Conservation (phyloP, 2,329 filamentous ascomycete genomes). For the Ceratocystis alfenasii region DNA sequence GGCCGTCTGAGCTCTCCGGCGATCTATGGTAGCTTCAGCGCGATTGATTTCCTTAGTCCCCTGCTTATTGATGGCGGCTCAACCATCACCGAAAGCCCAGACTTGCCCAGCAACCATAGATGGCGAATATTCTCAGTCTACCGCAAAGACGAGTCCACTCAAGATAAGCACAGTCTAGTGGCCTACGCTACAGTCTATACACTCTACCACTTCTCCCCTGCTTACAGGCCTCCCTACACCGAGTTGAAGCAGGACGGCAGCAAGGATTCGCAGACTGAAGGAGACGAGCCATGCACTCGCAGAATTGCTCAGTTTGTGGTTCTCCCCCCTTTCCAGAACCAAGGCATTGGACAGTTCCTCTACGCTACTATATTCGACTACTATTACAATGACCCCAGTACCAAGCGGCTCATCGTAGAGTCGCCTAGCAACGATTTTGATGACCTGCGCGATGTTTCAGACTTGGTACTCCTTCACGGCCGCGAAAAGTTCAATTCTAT, state of each 20-base stretch:
- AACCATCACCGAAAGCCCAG: slow-evolving; percentile 43
- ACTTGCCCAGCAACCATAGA: slow-evolving; percentile 55
- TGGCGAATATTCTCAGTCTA: slow-evolving; percentile 64
- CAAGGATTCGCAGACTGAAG: slow-evolving; percentile 22
- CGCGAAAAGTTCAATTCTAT: slow-evolving; percentile 47
- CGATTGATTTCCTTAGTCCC: slow-evolving; percentile 71
- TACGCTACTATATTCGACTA: slow-evolving; percentile 68
- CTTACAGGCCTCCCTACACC: slow-evolving; percentile 30
- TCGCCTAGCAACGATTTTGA: slow-evolving; percentile 85
- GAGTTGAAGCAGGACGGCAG: background rate
- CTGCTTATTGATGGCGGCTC: slow-evolving; percentile 92
- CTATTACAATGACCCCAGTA: slow-evolving; percentile 54
- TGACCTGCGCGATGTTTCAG: slow-evolving; percentile 62
- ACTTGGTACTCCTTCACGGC: slow-evolving; percentile 52
- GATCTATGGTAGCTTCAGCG: slow-evolving; percentile 60
- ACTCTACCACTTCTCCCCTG: slow-evolving; percentile 55
- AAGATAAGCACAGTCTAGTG: slow-evolving; percentile 59
- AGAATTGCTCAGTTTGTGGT: slow-evolving; percentile 91
- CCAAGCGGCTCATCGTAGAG: slow-evolving; percentile 80
- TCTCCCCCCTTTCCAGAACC: slow-evolving; percentile 71
- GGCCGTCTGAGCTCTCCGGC: slow-evolving; percentile 58
- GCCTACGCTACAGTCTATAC: slow-evolving; percentile 87
- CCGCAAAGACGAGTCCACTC: slow-evolving; percentile 32
- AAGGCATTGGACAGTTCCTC: slow-evolving; percentile 65
- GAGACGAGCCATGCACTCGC: slow-evolving; percentile 50